Evolutionary conservation across 306 rosid species (phyloP), one percentile per base, ranked within the genome.

Genomic region (Prunus mira): DNA sequence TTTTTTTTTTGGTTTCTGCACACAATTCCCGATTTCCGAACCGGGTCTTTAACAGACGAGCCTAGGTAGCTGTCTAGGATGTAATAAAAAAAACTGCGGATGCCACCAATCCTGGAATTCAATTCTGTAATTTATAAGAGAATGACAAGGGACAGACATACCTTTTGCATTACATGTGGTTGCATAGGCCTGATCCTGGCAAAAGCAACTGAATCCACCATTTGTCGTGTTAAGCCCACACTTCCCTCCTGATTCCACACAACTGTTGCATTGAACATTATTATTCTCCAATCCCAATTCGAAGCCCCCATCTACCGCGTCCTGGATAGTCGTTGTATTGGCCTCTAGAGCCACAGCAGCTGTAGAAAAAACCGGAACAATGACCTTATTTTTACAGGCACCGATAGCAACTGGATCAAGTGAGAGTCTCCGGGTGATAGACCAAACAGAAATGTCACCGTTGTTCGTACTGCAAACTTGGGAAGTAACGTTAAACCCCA

Each of bases 381-480:
- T 57, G 22, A 72, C 56, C 41, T 0, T 17, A 12, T 0, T 0
- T 3, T 0, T 0, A 15, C 76, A 72, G 68, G 0, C 0, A 0
- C 0, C 0, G 1, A 0, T 0, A 24, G 18, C 4, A 0, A 0
- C 9, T 1, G 2, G 41, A 34, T 34, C 41, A 34, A 0, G 0
- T 38, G 2, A 0, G 41, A 0, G 41, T 0, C 0, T 3, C 5
- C 0, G 5, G 4, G 34, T 30, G 34, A 30, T 0, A 30, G 4
- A 3, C 34, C 4, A 3, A 30, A 30, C 34, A 4, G 34, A 3
- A 30, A 30, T 4, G 5, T 30, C 0, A 4, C 5, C 5, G 34
- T 30, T 30, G 34, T 30, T 30, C 5, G 34, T 30, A 30, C 5
- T 4, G 34, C 34, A 30, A 30, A 4, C 4, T 30, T 30, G 5